Base-by-base conservation (phyloP, 257 asterid genomes). In the Handroanthus guayacan region DNA sequence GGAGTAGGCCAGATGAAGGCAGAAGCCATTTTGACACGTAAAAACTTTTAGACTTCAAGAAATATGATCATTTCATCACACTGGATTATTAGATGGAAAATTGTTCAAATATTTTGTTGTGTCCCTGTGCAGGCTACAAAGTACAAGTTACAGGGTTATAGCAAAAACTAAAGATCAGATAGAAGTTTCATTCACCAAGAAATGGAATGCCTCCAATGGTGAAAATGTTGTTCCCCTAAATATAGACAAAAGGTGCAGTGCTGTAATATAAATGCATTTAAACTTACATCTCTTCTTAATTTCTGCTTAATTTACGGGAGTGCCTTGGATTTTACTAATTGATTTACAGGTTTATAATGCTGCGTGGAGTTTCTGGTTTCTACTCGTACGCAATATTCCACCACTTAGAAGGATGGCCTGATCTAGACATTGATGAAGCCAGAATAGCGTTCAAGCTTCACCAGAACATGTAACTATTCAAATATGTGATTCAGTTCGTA, bases 361-460 rank as follows among this genome's bases (percentile, higher is more conserved):
- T 88, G 79, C 94, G 92, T 52, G 98, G 97, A 41, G 71, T 55
- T 18, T 71, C 87, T 38, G 97, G 97, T 18, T 90, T 94, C 78
- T 94, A 94, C 68, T 70, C 89, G 2, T 94, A 94, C 45, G 88
- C 88, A 18, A 85, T 89, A 68, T 83, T 89, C 43, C 92, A 90
- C 38, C 97, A 89, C 50, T 45, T 71, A 61, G 78, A 89, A 65
- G 98, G 96, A 68, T 92, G 97, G 97, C 97, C 97, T n/a, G 91
- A 77, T 69, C 38, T 92, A 4, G 79, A 80, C 79, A 71, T 85
- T 11, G 83, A 72, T 18, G 89, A 89, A 83, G 87, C 90, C 70
- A 84, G 99, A 62, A 80, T 90, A 0, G 92, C 91, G 2, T 88
- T 94, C 82, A 94, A 94, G 81, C 97, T 94, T 73, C 57, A 61